Percentiles rank a stretch among this genome's conserved stretches.
phyloP scores from a whole-genome alignment of 768 basidiomycete genomes.

The Lactifluus hygrophoroides region DNA sequence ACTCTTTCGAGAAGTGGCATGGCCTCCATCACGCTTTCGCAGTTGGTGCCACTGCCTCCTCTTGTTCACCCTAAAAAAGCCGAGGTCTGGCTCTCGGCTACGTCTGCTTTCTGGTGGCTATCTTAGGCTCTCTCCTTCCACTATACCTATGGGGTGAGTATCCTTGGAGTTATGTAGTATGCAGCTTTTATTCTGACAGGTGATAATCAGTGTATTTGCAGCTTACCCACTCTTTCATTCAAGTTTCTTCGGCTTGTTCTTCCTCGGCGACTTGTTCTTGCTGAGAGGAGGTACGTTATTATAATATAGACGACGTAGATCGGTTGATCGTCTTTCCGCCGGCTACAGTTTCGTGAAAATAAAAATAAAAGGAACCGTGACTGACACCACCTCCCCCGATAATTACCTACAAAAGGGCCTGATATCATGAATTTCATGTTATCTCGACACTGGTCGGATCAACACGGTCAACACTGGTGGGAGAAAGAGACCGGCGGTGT shows the following conservation, averaged over 20 bases:
- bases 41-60: too few relatives aligned
- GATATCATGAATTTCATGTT: slow-evolving; percentile 4
- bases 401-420: slow-evolving; percentile 10
- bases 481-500: not conserved
- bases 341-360: not conserved
- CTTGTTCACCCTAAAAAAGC: not conserved
- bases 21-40: too few relatives aligned
- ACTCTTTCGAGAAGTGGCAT: not conserved
- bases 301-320: slow-evolving; percentile 11
- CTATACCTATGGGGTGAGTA: not conserved
- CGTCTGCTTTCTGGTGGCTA: not conserved
- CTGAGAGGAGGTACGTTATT: not conserved
- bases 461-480: not conserved
- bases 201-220: not conserved
- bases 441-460: slow-evolving; percentile 7
- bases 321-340: slow-evolving; percentile 4
- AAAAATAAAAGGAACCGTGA: too few relatives aligned
- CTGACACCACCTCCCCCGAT: not conserved
- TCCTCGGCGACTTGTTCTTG: not conserved
- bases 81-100: not conserved
- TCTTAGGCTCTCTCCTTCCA: too few relatives aligned
- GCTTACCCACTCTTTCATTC: not conserved
- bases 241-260: not conserved
- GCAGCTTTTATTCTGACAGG: not conserved
- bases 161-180: not conserved